Percentiles rank a stretch among this genome's conserved stretches.
Conservation (phyloP, 768 basidiomycete species). For the Aureoboletus auriporus region DNA sequence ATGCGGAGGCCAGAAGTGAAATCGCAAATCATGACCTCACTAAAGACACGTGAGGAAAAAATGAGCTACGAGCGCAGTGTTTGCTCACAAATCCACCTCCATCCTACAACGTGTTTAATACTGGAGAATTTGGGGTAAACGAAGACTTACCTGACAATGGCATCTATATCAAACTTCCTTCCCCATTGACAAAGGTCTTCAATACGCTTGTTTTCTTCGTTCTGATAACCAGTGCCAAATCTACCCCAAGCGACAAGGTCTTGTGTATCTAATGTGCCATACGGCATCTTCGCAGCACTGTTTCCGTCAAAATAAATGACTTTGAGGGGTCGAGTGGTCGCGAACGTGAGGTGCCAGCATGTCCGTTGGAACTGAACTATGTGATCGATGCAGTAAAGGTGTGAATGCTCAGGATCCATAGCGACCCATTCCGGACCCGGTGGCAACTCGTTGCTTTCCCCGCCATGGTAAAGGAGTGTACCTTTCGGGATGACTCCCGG, state of each 20-base stretch:
- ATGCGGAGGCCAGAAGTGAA: constrained; percentile 27
- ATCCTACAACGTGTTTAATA: constrained; percentile 15
- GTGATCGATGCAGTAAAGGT: constrained; percentile 43
- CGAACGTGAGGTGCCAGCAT: constrained; percentile 18
- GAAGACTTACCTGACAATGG: constrained; percentile 37
- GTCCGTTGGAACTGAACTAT: background rate
- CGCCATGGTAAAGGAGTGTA: constrained; percentile 36
- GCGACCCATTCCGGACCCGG: constrained; percentile 31
- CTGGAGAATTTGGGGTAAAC: background rate
- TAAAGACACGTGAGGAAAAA: too few relatives aligned
- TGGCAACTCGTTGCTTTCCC: constrained; percentile 19
- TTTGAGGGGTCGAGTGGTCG: constrained; percentile 32
- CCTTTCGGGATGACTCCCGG: constrained; percentile 32
- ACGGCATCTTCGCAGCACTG: constrained; percentile 41
- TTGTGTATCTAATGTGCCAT: constrained; percentile 44
- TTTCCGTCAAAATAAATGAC: constrained; percentile 52
- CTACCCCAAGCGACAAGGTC: constrained; percentile 44
- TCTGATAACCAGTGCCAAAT: constrained; percentile 11
- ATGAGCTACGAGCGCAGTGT: too few relatives aligned
- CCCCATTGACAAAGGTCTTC: constrained; percentile 42
- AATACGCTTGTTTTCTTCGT: constrained; percentile 35
- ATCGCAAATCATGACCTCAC: constrained; percentile 36
- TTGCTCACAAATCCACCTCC: constrained; percentile 32
- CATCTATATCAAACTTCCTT: constrained; percentile 38
- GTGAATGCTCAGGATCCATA: constrained; percentile 35